Evolutionary conservation across 352 stramenopile genomes (phyloP).

Genomic region (Phytophthora capsici): DNA sequence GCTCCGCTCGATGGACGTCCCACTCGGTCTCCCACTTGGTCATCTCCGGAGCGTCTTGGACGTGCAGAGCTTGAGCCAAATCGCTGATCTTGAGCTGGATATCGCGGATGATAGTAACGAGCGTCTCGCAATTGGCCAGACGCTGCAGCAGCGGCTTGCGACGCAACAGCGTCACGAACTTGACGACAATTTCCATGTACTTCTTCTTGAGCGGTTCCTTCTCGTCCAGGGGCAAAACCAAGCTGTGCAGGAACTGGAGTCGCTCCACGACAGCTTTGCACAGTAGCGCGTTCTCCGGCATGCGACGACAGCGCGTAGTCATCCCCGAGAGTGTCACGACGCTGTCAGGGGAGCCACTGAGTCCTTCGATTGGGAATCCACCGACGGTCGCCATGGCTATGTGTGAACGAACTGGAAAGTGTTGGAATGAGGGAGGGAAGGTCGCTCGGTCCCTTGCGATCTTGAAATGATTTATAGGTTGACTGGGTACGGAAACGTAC

Average conservation of each 20-base stretch:
- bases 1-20: slow-evolving; percentile 2
- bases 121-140: slow-evolving; percentile 22
- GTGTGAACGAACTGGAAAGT: slow-evolving; percentile 1
- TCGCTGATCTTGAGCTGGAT: slow-evolving; percentile 26
- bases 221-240: slow-evolving; percentile 28
- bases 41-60: neutral
- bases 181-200: slow-evolving; percentile 16
- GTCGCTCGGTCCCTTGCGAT: neutral
- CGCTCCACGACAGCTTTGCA: neutral
- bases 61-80: slow-evolving; percentile 3
- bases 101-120: slow-evolving; percentile 5
- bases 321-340: slow-evolving; percentile 8
- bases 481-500: neutral
- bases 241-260: slow-evolving; percentile 20
- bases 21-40: slow-evolving; percentile 11
- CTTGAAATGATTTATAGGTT: slow-evolving; percentile 14
- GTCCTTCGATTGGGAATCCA: slow-evolving; percentile 14
- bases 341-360: slow-evolving; percentile 8
- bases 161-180: slow-evolving; percentile 21
- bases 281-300: slow-evolving; percentile 22
- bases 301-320: slow-evolving; percentile 6
- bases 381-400: neutral
- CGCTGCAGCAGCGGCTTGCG: slow-evolving; percentile 26
- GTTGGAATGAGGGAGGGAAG: slow-evolving; percentile 13
- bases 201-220: slow-evolving; percentile 48